Percentiles rank a stretch among this genome's conserved stretches.
phyloP scores from a whole-genome alignment of 2,329 filamentous ascomycete genomes.

The Xylariaceae sp. region DNA sequence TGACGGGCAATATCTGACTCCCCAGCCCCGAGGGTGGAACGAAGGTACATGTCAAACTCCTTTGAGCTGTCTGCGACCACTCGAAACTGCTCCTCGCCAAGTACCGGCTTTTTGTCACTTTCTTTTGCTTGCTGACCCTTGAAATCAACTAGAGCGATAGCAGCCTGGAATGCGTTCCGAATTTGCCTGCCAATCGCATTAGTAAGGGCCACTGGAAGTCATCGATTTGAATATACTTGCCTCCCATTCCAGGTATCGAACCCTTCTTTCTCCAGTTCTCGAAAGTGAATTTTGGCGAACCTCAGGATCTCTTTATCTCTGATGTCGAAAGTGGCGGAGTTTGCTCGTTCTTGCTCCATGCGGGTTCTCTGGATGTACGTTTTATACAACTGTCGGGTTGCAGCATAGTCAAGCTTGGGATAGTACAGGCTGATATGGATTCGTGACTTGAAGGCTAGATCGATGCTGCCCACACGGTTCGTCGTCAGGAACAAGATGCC shows the following conservation, averaged over 20 bases:
- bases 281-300: constrained; percentile 10
- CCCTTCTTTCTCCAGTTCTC: constrained; percentile 7
- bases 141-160: constrained; percentile 10
- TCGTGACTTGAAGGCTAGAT: constrained; percentile 11
- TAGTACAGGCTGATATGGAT: constrained; percentile 11
- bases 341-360: constrained; percentile 3
- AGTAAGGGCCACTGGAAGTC: neutral
- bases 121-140: constrained; percentile 2
- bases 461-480: constrained; percentile 9
- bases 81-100: constrained; percentile 8
- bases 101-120: neutral
- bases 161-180: constrained; percentile 12
- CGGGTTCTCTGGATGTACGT: constrained; percentile 6
- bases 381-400: constrained; percentile 6
- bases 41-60: constrained; percentile 13
- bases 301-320: constrained; percentile 12
- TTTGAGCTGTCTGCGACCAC: constrained; percentile 14
- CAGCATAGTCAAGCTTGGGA: constrained; percentile 3
- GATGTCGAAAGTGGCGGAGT: constrained; percentile 2
- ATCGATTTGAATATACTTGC: constrained; percentile 1
- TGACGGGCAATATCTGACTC: constrained; percentile 7
- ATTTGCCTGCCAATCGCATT: constrained; percentile 5
- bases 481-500: constrained; percentile 7
- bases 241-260: constrained; percentile 11
- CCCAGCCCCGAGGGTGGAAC: constrained; percentile 4